Base-by-base conservation (phyloP, 257 asterid species). In the Striga asiatica region DNA sequence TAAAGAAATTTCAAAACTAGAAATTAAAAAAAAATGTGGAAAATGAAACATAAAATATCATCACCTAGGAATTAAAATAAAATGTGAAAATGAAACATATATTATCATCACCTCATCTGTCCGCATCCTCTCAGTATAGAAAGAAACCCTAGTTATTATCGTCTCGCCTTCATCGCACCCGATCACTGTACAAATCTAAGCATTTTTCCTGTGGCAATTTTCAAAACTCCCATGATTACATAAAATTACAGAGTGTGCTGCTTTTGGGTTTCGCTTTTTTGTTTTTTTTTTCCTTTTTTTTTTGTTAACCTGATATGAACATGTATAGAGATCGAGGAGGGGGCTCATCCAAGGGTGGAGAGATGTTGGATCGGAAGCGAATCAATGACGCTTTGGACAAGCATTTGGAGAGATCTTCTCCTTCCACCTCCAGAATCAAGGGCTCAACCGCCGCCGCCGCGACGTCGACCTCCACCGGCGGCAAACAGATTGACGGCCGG, bases 271-370 rank as follows among this genome's bases (percentile, higher is more conserved):
- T 20, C 22, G 16, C 11, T 46, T 46, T 45, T 46, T 29, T 10
- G 6, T 43, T 49, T 54, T 16, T 46, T 34, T 2, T n/a, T n/a
- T n/a, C n/a, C n/a, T n/a, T n/a, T n/a, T n/a, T n/a, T n/a, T n/a
- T n/a, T n/a, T n/a, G n/a, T n/a, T 2, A 23, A 50, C 43, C 29
- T 23, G 7, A 54, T 5, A 49, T 3, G 46, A 50, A 46, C 54
- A 78, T 78, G 85, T 75, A 78, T 52, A 72, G 77, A 67, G 81
- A 78, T 72, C 79, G 81, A 60, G 85, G 76, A 46, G 77, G 71
- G 50, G 79, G 71, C 39, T 56, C 75, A 14, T 71, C 81, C 13
- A 78, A 74, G 74, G 75, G 61, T 19, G 86, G 72, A 11, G 82
- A 71, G 47, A 49, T 67, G 71, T 53, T 73, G 69, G 86, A 79